Conservation (phyloP, 2,329 filamentous ascomycete species). For the Fusarium goolgardi region DNA sequence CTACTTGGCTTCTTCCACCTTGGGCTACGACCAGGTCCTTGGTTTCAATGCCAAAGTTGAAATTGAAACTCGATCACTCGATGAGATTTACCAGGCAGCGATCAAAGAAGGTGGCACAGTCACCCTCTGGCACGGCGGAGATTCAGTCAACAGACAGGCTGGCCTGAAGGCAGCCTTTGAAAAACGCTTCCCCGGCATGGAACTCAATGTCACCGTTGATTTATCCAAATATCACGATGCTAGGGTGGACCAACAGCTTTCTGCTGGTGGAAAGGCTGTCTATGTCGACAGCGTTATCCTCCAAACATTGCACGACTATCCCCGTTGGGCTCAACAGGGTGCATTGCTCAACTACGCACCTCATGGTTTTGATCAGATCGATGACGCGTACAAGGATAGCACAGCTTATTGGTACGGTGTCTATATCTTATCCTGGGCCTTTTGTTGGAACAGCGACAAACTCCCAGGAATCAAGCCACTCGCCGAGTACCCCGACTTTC, state of each 20-base stretch:
- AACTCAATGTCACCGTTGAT: slow-evolving; percentile 65
- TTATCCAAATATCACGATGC: slow-evolving; percentile 66
- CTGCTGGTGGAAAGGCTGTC: slow-evolving; percentile 47
- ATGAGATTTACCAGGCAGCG: slow-evolving; percentile 63
- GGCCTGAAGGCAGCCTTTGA: slow-evolving; percentile 58
- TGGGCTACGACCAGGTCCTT: neutral
- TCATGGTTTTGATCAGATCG: slow-evolving; percentile 57
- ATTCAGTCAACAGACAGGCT: slow-evolving; percentile 56
- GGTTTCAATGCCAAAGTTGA: neutral
- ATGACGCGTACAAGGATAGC: slow-evolving; percentile 53
- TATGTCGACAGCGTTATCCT: slow-evolving; percentile 57
- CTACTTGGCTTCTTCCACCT: neutral
- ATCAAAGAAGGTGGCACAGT: slow-evolving; percentile 59
- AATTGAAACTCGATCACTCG: slow-evolving; percentile 45
- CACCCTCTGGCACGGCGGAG: slow-evolving; percentile 62
- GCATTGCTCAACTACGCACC: slow-evolving; percentile 63
- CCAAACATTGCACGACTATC: slow-evolving; percentile 64
- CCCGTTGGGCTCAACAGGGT: slow-evolving; percentile 61
- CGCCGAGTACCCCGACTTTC: slow-evolving; percentile 55
- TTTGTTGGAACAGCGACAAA: slow-evolving; percentile 48
- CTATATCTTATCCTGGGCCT: slow-evolving; percentile 53
- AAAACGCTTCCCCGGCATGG: slow-evolving; percentile 60
- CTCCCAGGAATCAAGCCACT: slow-evolving; percentile 50
- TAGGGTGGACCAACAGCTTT: slow-evolving; percentile 59
- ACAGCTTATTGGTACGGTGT: slow-evolving; percentile 56